Conservation (phyloP, 2,329 filamentous ascomycete species). For the Fusarium redolens region DNA sequence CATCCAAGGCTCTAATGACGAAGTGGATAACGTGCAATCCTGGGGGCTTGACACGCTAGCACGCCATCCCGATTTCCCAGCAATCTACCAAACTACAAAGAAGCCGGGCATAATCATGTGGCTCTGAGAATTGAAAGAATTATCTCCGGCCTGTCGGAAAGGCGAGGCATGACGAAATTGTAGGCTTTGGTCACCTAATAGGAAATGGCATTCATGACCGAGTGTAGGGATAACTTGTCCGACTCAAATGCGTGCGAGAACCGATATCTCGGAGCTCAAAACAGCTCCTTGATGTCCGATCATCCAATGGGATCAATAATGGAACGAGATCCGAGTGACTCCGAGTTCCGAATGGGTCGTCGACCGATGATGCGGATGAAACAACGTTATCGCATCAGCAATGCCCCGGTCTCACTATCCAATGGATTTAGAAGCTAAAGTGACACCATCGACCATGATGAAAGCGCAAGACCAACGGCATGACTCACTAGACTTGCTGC, state of each 20-base stretch:
- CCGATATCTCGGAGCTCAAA: background rate
- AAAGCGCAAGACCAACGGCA: background rate
- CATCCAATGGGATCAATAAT: fast-evolving
- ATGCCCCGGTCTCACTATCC: background rate
- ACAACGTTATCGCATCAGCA: background rate
- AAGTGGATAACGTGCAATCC: slow-evolving; percentile 6
- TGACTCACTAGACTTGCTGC: background rate
- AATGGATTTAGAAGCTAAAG: background rate
- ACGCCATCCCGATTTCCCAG: background rate
- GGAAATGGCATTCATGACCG: background rate
- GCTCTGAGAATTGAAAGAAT: background rate
- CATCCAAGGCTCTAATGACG: background rate
- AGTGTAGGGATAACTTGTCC: fast-evolving
- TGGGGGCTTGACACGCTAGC: background rate
- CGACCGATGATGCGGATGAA: background rate
- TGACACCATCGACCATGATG: background rate
- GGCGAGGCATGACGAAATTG: background rate
- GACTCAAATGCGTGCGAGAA: background rate
- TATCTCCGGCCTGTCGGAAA: background rate
- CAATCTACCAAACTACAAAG: background rate
- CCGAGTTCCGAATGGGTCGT: background rate
- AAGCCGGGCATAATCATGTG: background rate
- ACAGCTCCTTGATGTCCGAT: fast-evolving
- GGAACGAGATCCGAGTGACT: background rate
- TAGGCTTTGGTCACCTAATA: background rate